Percentiles rank a stretch among this genome's conserved stretches.
These are phyloP conservation scores for Stachybotrys chlorohalonatus DNA, from an alignment of 2,329 filamentous ascomycete genomes.

Conservation along the genomic window DNA sequence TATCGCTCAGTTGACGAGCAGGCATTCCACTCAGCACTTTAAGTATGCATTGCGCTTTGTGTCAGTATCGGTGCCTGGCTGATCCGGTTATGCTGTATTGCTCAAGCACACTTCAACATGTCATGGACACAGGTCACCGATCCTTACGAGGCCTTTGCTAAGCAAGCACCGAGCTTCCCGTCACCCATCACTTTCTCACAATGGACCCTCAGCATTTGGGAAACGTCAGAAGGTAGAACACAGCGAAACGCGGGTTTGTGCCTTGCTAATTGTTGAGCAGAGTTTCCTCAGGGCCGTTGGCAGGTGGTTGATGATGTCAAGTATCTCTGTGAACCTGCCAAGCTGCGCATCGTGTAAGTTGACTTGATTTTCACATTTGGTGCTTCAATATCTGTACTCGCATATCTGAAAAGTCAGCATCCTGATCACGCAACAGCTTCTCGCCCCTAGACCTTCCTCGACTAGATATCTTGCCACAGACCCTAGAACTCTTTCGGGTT, in stretches of 20 bases:
- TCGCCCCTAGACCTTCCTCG: conserved; percentile 17
- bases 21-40: no score
- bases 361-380: no score
- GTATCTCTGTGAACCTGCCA: conserved; percentile 12
- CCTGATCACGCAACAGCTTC: conserved; percentile 11
- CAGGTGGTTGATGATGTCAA: conserved; percentile 10
- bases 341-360: conserved; percentile 20
- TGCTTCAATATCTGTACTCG: no score
- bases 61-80: not conserved
- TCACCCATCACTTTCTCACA: conserved; percentile 10
- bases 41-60: not conserved
- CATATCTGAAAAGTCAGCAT: not conserved
- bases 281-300: conserved; percentile 15
- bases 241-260: rapidly evolving
- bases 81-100: not conserved
- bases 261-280: conserved; percentile 7
- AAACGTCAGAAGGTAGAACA: conserved; percentile 11
- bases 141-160: conserved; percentile 14
- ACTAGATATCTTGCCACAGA: conserved; percentile 10
- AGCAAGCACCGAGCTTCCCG: conserved; percentile 11
- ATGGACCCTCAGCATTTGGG: conserved; percentile 17
- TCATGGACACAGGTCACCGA: conserved; percentile 16
- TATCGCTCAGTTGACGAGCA: no score
- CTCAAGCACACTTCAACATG: conserved; percentile 6
- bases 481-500: conserved; percentile 17